Percentiles rank a stretch among this genome's conserved stretches.
Conservation (phyloP, 371 early-diverging fungal genomes). For the Blakeslea trispora region DNA sequence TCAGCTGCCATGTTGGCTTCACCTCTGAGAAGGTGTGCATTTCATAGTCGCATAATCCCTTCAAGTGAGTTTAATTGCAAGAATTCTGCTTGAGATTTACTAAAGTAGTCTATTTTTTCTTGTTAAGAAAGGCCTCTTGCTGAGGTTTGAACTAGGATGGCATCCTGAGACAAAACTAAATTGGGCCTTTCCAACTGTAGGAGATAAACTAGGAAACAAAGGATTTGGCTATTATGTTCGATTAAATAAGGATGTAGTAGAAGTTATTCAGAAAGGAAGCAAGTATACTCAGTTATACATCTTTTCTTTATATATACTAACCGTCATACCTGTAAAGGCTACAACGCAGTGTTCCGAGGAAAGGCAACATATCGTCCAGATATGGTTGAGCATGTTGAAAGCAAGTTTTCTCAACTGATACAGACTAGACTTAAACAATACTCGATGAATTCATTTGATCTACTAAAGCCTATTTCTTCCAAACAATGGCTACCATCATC, state of each 20-base stretch:
- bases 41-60: slow-evolving; percentile 19
- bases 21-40: slow-evolving; percentile 19
- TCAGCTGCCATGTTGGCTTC: slow-evolving; percentile 24
- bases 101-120: not conserved
- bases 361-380: slow-evolving; percentile 17
- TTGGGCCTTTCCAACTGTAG: slow-evolving; percentile 24
- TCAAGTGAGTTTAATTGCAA: slow-evolving; percentile 19
- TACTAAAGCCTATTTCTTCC: not conserved
- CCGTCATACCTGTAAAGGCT: slow-evolving; percentile 8
- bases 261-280: slow-evolving; percentile 11
- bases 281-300: not conserved
- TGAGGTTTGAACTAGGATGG: slow-evolving; percentile 26
- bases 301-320: not conserved
- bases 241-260: slow-evolving; percentile 9
- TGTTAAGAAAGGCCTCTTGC: slow-evolving; percentile 15
- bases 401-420: slow-evolving; percentile 8
- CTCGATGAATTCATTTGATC: slow-evolving; percentile 3
- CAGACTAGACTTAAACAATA: slow-evolving; percentile 4
- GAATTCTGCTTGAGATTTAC: too few species aligned
- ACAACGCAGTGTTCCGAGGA: slow-evolving; percentile 13
- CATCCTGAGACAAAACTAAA: slow-evolving; percentile 16
- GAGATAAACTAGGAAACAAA: not conserved
- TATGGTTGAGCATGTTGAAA: slow-evolving; percentile 18
- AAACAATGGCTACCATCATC: slow-evolving; percentile 1
- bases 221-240: slow-evolving; percentile 26